Evolutionary conservation across 805 yeast species (phyloP), one percentile per base, ranked within the genome.

Genomic region (Candida palmyrensis): DNA sequence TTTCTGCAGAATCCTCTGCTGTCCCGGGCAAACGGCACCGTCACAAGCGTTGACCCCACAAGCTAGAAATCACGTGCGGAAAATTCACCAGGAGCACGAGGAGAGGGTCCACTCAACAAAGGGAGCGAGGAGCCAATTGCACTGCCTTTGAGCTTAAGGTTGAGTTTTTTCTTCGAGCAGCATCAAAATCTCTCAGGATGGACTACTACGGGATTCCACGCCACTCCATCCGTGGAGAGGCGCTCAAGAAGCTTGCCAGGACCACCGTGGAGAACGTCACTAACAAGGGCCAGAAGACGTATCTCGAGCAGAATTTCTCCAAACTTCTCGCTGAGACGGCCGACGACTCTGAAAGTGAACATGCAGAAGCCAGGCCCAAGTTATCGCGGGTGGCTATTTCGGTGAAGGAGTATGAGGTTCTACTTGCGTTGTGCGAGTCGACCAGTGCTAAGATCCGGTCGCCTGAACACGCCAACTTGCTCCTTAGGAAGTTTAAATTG

Each of bases 391-490:
- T 69, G 12, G 71, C 75, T 11, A 61, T 75, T 38, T 55, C 75
- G 2, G 55, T 64, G 25, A 72, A 68, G 37, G 82, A 78, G 48
- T 63, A 66, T 37, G 83, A 80, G 41, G 68, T 72, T 4, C 57
- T 80, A 38, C 43, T 72, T 28, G 82, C 86, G 1, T 53, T 82
- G 18, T 74, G 81, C 39, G 60, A 61, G 18, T 57, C 66, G 8
- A 48, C 68, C 3, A 36, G 37, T 4, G 56, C 61, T 6, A 47
- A 53, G 7, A 38, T 53, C 30, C 56, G 55, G 22, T 43, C 47
- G 16, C 48, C 51, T 1, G 46, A 41, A 5, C 71, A 69, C 29
- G 77, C 74, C 10, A 48, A 53, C 4, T 36, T 66, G 18, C 47
- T 77, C 13, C 46, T 72, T n/a, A 50, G 61, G 7, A 68, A 71